Evolutionary conservation across 805 yeast species (phyloP).

Genomic region (Teunomyces kruisii): DNA sequence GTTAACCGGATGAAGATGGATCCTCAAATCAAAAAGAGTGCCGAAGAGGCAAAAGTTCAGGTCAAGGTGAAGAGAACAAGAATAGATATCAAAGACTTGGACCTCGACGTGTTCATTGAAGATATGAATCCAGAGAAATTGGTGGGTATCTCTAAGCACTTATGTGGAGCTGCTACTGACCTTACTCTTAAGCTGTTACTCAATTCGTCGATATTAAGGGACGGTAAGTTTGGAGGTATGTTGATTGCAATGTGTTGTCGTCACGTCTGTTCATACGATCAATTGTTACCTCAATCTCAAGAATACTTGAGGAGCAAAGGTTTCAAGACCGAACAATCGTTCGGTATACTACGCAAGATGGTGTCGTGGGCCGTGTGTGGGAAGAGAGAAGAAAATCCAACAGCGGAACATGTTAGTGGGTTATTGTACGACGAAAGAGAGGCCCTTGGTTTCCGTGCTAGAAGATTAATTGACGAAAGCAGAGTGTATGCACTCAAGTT

Average conservation of each 20-base stretch:
- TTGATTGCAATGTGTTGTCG: conserved; percentile 93
- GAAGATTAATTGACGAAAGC: conserved; percentile 75
- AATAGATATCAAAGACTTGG: conserved; percentile 78
- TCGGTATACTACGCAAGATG: conserved; percentile 55
- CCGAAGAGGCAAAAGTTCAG: conserved; percentile 19
- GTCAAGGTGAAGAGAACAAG: conserved; percentile 50
- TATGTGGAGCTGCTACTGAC: conserved; percentile 95
- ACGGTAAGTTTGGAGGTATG: conserved; percentile 49
- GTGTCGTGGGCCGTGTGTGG: conserved; percentile 93
- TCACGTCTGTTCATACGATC: conserved; percentile 70
- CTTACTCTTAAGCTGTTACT: conserved; percentile 67
- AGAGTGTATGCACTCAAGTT: conserved; percentile 50
- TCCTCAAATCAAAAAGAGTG: conserved; percentile 59
- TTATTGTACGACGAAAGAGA: conserved; percentile 50
- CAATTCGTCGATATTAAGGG: conserved; percentile 28
- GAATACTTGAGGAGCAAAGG: conserved; percentile 36
- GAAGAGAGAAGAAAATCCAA: conserved; percentile 19
- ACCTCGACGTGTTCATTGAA: conserved; percentile 46
- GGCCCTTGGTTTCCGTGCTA: conserved; percentile 61
- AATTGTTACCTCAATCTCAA: conserved; percentile 50
- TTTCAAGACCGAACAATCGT: conserved; percentile 34
- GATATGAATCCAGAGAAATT: conserved; percentile 20
- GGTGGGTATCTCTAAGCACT: conserved; percentile 79
- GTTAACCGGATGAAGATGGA: conserved; percentile 79
- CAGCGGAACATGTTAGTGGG: conserved; percentile 43